Percentiles rank a stretch among this genome's conserved stretches.
phyloP scores from a whole-genome alignment of 345 rosid species.

The Firmiana major region DNA sequence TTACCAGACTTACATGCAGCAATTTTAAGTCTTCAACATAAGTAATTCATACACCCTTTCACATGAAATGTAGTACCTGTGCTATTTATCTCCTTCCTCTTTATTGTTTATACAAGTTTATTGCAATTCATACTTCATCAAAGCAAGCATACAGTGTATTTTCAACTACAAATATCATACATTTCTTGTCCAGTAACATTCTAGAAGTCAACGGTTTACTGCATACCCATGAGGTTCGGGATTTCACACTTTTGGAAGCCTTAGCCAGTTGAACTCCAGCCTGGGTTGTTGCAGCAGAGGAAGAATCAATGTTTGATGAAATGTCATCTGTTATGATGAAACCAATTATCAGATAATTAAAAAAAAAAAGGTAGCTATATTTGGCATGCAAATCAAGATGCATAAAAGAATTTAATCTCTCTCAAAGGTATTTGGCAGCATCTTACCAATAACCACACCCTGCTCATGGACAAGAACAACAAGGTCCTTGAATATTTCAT shows the following conservation, averaged over 20 bases:
- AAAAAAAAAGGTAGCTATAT: neutral
- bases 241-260: constrained; percentile 55
- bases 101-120: neutral
- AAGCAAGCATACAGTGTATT: neutral
- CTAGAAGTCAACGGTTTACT: neutral
- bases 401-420: neutral
- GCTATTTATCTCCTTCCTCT: neutral
- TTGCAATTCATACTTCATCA: neutral
- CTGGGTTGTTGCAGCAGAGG: constrained; percentile 45
- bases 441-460: constrained; percentile 61
- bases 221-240: constrained; percentile 59
- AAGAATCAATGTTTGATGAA: constrained; percentile 50
- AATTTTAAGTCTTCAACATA: neutral
- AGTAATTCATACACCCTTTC: neutral
- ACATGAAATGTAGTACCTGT: neutral
- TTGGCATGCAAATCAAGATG: constrained; percentile 7
- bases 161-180: neutral
- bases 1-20: constrained; percentile 1
- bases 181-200: neutral
- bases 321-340: constrained; percentile 46
- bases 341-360: constrained; percentile 1
- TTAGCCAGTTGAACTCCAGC: constrained; percentile 48
- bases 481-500: constrained; percentile 67
- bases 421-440: neutral
- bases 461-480: constrained; percentile 72